Conservation (phyloP, 2,329 filamentous ascomycete genomes). For the Pseudogymnoascus sp. region DNA sequence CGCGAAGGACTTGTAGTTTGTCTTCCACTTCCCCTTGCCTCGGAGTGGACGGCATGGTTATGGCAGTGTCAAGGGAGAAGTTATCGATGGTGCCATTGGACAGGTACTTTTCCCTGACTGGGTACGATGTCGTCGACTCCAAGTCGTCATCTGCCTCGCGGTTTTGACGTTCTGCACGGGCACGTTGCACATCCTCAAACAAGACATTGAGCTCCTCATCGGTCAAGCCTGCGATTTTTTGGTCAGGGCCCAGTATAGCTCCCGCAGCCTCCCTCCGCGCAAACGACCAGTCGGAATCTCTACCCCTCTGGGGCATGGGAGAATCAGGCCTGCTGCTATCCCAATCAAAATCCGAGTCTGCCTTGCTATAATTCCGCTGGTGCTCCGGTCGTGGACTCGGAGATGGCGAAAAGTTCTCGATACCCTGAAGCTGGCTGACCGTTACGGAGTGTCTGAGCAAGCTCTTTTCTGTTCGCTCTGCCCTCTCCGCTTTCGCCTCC, state of each 20-base stretch:
- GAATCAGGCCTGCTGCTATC: conserved; percentile 72
- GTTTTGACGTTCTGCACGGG: conserved; percentile 66
- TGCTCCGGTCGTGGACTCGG: conserved; percentile 58
- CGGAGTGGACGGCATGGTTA: conserved; percentile 92
- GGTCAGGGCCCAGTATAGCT: conserved; percentile 81
- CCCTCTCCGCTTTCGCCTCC: conserved; percentile 87
- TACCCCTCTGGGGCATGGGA: conserved; percentile 61
- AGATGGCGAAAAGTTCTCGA: conserved; percentile 51
- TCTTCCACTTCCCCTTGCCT: conserved; percentile 71
- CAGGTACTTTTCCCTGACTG: conserved; percentile 87
- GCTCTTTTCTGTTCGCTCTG: conserved; percentile 58
- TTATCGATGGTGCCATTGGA: conserved; percentile 93
- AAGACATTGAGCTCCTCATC: conserved; percentile 91
- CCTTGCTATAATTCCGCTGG: conserved; percentile 72
- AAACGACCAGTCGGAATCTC: conserved; percentile 91
- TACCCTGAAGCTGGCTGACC: conserved; percentile 40
- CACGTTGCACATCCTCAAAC: conserved; percentile 88
- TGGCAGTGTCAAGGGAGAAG: conserved; percentile 85
- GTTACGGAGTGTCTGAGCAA: conserved; percentile 76
- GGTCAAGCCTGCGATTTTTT: conserved; percentile 81
- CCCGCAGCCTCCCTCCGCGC: conserved; percentile 88
- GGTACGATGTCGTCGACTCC: conserved; percentile 83
- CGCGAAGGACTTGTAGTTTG: conserved; percentile 63
- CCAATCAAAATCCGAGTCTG: conserved; percentile 63
- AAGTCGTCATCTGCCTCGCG: conserved; percentile 82